Evolutionary conservation across 257 asterid species (phyloP), one percentile per base, ranked within the genome.

Genomic region (Capsicum baccatum): DNA sequence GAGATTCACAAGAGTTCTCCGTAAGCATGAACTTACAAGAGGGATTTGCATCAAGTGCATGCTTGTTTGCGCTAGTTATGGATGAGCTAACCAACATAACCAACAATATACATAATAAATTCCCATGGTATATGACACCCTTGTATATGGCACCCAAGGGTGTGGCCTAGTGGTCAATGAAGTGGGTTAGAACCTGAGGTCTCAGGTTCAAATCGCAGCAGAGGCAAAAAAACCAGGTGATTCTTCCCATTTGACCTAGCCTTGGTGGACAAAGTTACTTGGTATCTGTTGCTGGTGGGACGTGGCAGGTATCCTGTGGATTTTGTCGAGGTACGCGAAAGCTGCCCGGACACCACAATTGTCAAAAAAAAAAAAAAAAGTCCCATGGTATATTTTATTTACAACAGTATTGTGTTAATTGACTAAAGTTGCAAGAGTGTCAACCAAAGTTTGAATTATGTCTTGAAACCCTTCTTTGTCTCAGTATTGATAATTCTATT

Each of bases 391-490:
- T 35, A 33, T 66, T 48, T 47, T 66, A 35, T 33, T 6, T 66
- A n/a, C 6, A 47, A 47, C 48, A n/a, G 13, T 66, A 14, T 33
- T 13, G 19, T 66, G 48, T 66, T 66, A 33, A 6, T 66, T 33
- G 48, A 26, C 10, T 15, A 21, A 62, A 62, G 12, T 62, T 19
- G 8, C 26, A 62, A 62, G 37, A 62, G 15, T 62, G 37, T 21
- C 69, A 21, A 62, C 69, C 33, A 62, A 62, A 62, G 15, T 21
- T 60, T 62, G 69, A 62, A 10, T n/a, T 73, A 47, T 73, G 59
- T 52, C 33, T 47, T 68, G 14, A 68, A 58, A 64, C 67, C 83
- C 17, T 50, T 64, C 62, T 68, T 44, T 81, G 85, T 69, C 81
- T 74, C 62, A 21, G 21, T 74, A 7, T 19, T 74, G 81, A 50